These are phyloP conservation scores for Croton setiger DNA, from an alignment of 441 rosid species.

Conservation along the genomic window DNA sequence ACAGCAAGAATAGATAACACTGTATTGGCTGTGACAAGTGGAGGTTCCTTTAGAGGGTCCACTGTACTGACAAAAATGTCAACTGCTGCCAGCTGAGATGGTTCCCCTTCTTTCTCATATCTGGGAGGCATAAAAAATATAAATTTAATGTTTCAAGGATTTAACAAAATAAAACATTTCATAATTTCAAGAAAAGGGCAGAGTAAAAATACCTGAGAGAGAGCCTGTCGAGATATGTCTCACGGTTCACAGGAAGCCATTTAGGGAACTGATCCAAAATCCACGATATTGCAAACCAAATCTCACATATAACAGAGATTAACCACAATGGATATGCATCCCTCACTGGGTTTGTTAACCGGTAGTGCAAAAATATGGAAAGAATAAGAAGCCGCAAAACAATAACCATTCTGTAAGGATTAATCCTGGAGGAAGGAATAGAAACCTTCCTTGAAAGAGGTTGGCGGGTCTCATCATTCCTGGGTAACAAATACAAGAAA, in stretches of 20 bases:
- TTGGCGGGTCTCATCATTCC: conserved; percentile 43
- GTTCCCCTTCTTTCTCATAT: conserved; percentile 39
- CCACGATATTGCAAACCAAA: conserved; percentile 46
- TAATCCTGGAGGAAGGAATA: conserved; percentile 38
- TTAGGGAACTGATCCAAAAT: conserved; percentile 45
- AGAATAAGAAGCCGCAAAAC: conserved; percentile 39
- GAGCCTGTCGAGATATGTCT: conserved; percentile 43
- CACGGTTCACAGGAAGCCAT: conserved; percentile 46
- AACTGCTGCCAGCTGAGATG: conserved; percentile 34
- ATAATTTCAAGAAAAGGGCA: background rate
- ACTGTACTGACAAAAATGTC: conserved; percentile 43
- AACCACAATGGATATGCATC: conserved; percentile 38
- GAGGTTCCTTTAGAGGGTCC: conserved; percentile 39
- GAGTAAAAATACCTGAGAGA: conserved; percentile 31
- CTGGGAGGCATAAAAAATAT: conserved; percentile 10
- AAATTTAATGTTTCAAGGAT: background rate
- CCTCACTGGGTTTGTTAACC: conserved; percentile 36
- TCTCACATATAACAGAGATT: conserved; percentile 42
- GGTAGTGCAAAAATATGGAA: conserved; percentile 38
- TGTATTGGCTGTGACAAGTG: conserved; percentile 36
- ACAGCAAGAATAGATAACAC: conserved; percentile 37
- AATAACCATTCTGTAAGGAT: conserved; percentile 46
- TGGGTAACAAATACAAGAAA: conserved; percentile 15
- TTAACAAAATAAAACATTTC: background rate
- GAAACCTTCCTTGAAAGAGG: conserved; percentile 44